A percentile compares a stretch with the other conserved stretches of the same genome.
phyloP scores from a whole-genome alignment of 495 filamentous ascomycete genomes.

The Hyaloscypha finlandica region DNA sequence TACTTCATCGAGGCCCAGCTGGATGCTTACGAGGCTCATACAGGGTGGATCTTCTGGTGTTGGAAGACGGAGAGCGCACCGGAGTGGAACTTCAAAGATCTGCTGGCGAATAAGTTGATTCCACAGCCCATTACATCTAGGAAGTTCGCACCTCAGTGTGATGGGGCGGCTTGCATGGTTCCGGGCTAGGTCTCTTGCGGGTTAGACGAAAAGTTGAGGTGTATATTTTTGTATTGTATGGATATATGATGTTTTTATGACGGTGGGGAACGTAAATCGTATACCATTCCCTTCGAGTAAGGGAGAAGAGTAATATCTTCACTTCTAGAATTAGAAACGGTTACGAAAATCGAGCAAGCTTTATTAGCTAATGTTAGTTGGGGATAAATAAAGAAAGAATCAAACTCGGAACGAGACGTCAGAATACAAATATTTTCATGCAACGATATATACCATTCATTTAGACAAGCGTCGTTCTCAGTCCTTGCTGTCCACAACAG shows the following conservation, averaged over 20 bases:
- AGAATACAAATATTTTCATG: too few species aligned
- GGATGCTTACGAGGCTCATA: constrained; percentile 68
- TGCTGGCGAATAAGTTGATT: constrained; percentile 35
- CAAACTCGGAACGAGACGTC: too few species aligned
- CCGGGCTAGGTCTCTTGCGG: constrained; percentile 19
- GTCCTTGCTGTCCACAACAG: too few species aligned
- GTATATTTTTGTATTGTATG: not conserved
- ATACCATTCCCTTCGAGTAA: not conserved
- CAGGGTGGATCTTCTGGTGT: constrained; percentile 80
- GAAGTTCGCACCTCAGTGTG: constrained; percentile 30
- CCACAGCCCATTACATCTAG: constrained; percentile 31
- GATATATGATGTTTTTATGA: constrained; percentile 1
- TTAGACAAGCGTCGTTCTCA: too few species aligned
- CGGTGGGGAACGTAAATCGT: not conserved
- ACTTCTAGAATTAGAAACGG: constrained; percentile 3
- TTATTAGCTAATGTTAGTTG: not conserved
- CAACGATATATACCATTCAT: too few species aligned
- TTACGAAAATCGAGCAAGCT: not conserved
- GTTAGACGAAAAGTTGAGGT: not conserved
- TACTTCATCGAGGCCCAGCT: constrained; percentile 73
- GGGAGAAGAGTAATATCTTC: not conserved
- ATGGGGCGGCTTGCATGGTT: constrained; percentile 23
- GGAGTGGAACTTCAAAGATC: constrained; percentile 82
- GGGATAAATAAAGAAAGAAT: not conserved
- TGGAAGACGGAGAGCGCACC: constrained; percentile 85